Evolutionary conservation across 139 green algal species (phyloP), one percentile per base, ranked within the genome.

Genomic region (Auxenochlorella pyrenoidosa): DNA sequence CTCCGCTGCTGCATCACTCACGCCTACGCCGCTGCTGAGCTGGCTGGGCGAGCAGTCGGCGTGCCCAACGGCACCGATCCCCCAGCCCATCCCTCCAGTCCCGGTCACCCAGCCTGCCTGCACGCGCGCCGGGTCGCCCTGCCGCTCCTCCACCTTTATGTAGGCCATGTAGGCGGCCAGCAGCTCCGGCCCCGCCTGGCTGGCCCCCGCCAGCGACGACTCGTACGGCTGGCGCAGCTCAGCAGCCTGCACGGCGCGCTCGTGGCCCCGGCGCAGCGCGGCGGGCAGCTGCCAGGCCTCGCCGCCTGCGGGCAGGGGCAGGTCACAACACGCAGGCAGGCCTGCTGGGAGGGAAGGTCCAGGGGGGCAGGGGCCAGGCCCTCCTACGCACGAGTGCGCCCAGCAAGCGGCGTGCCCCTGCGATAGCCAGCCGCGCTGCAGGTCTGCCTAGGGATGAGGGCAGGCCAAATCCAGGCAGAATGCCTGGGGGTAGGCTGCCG

Each of bases 81-180:
- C 59, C 22, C 59, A 18, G 12, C 59, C 21, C 59, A 28, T 15
- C 63, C 5, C 26, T 1, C 28, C 63, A 71, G 5, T 36, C 63
- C 63, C 36, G 6, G 30, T 3, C 59, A 68, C 12, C 54, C 54
- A 43, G 13, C 88, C 1, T 71, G 93, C 83, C 88, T 93, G 91
- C 72, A 95, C 94, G 5, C 94, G 79, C 2, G 84, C 90, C 21
- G 91, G 89, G 58, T 96, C 90, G 18, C 88, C 90, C 40, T 89
- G 83, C 28, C 70, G 54, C 89, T 94, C 44, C 83, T 95, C 93
- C 58, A 93, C 70, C 40, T 88, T 90, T 43, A 98, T 93, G 90
- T 98, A 98, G 1, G 94, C 89, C 84, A 97, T 79, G 89, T 93
- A 98, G 32, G 90, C 90, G 18, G 94, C 94, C 83, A 98, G 92